Evolutionary conservation across 371 early-diverging fungal genomes (phyloP).

Genomic region (Blakeslea trispora): DNA sequence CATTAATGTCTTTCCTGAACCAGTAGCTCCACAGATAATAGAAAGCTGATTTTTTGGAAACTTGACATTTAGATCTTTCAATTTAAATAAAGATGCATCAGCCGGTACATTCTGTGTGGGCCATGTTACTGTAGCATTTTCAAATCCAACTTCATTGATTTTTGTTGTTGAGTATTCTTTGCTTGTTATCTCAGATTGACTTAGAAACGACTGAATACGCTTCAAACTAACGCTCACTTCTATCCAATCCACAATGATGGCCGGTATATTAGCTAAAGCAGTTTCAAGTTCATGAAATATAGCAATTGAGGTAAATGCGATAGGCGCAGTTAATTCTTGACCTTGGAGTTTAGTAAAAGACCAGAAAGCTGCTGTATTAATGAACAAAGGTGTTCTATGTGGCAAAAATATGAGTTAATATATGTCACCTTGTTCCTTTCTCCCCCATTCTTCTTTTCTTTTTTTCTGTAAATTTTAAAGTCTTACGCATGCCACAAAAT

Average conservation of each 20-base stretch:
- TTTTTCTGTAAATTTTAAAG: not conserved
- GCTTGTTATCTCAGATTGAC: slow-evolving; percentile 66
- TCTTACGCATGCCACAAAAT: slow-evolving; percentile 35
- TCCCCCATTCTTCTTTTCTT: too few species aligned
- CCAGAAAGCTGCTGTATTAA: slow-evolving; percentile 52
- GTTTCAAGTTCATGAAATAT: slow-evolving; percentile 53
- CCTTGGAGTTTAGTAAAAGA: slow-evolving; percentile 57
- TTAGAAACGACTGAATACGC: slow-evolving; percentile 74
- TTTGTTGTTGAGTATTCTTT: slow-evolving; percentile 25
- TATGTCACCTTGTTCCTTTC: not conserved
- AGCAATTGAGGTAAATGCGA: slow-evolving; percentile 60
- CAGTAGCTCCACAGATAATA: slow-evolving; percentile 65
- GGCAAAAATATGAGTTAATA: not conserved
- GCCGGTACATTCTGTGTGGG: slow-evolving; percentile 1
- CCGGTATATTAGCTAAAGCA: slow-evolving; percentile 57
- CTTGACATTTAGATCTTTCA: slow-evolving; percentile 42
- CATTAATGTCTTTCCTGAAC: slow-evolving; percentile 67
- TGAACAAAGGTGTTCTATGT: slow-evolving; percentile 49
- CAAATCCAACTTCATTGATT: slow-evolving; percentile 33
- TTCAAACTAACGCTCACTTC: slow-evolving; percentile 35
- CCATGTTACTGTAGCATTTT: slow-evolving; percentile 42
- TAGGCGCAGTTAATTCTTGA: slow-evolving; percentile 53
- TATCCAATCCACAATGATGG: slow-evolving; percentile 35
- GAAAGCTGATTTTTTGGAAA: slow-evolving; percentile 60
- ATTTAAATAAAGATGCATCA: slow-evolving; percentile 23